phyloP scores from a whole-genome alignment of 768 basidiomycete genomes.

The Chlorophyllum brunneum region DNA sequence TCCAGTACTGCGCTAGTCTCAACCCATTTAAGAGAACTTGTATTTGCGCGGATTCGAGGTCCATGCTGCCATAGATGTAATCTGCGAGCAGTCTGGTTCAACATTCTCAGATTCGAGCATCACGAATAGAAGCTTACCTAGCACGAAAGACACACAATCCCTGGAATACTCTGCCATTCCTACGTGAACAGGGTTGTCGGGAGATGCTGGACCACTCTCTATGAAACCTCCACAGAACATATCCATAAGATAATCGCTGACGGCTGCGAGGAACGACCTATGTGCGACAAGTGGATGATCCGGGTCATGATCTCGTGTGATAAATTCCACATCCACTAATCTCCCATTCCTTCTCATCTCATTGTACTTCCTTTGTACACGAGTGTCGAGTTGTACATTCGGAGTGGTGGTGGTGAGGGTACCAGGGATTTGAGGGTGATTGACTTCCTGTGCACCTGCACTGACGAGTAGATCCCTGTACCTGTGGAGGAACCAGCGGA shows the following conservation, averaged over 20 bases:
- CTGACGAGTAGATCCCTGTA: conserved; percentile 5
- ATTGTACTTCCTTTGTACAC: conserved; percentile 3
- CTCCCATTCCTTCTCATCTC: conserved; percentile 4
- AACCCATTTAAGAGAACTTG: neutral
- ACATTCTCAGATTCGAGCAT: neutral
- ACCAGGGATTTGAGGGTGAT: neutral
- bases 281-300: conserved; percentile 10
- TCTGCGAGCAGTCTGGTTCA: neutral
- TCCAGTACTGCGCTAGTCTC: neutral
- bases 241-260: conserved; percentile 2
- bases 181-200: neutral
- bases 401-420: neutral
- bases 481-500: conserved; percentile 7
- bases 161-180: neutral
- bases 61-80: neutral
- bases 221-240: conserved; percentile 6
- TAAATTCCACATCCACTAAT: conserved; percentile 11
- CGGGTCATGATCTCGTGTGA: neutral
- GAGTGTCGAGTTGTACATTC: neutral
- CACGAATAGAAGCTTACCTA: neutral
- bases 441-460: conserved; percentile 13
- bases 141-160: neutral
- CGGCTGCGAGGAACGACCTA: conserved; percentile 12
- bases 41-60: neutral
- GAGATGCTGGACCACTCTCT: neutral